Percentiles rank a stretch among this genome's conserved stretches.
These are phyloP conservation scores for Trichoderma atroviride DNA, from an alignment of 2,329 filamentous ascomycete genomes.

Conservation along the genomic window DNA sequence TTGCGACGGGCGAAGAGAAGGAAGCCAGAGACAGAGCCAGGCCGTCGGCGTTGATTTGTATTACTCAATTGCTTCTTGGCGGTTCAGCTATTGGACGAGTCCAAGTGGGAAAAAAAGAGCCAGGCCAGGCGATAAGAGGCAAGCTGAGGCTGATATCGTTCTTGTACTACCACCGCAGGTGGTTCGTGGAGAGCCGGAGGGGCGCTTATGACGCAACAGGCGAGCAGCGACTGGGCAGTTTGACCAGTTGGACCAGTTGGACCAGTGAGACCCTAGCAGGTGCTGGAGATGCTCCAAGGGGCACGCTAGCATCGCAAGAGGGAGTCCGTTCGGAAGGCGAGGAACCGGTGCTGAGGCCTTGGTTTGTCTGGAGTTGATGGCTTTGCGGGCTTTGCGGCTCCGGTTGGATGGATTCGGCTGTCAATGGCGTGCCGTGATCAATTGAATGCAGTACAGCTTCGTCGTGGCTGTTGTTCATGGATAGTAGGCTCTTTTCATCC, in stretches of 20 bases:
- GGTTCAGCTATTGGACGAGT: not conserved
- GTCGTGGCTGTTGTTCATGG: not conserved
- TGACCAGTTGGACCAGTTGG: not conserved
- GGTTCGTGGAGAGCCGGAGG: constrained; percentile 26
- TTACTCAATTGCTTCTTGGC: not conserved
- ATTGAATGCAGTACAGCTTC: not conserved
- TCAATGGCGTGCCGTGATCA: not conserved
- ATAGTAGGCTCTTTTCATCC: not conserved
- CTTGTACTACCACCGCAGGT: not conserved
- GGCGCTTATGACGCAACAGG: constrained; percentile 30
- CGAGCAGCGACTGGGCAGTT: not conserved
- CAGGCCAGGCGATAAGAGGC: not conserved
- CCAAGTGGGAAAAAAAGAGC: not conserved
- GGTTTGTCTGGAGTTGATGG: not conserved
- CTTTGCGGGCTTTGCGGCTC: not conserved
- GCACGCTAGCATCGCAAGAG: constrained; percentile 15
- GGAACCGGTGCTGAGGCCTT: not conserved
- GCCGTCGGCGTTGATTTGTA: not conserved
- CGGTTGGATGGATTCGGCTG: not conserved
- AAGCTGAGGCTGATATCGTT: constrained; percentile 20
- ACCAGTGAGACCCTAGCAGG: constrained; percentile 8
- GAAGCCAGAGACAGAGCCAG: not conserved
- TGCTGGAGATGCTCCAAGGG: constrained; percentile 19
- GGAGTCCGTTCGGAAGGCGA: not conserved
- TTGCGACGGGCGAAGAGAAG: not conserved